Conservation (phyloP, 2,329 filamentous ascomycete species). For the Cladophialophora immunda region DNA sequence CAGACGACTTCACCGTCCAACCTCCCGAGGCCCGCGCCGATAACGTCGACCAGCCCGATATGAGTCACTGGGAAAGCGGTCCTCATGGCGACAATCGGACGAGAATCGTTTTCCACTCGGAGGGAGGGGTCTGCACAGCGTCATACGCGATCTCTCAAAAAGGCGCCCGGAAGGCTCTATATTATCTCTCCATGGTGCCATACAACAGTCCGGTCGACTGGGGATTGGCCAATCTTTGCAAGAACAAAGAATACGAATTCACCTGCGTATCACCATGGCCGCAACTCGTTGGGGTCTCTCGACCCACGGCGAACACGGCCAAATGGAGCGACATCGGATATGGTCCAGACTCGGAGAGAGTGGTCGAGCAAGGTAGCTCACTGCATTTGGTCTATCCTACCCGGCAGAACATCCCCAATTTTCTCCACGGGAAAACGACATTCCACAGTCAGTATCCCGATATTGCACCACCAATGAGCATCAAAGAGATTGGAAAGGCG, state of each 20-base stretch:
- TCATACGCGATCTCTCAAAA: slow-evolving; percentile 38
- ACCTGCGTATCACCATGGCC: slow-evolving; percentile 33
- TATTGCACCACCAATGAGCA: slow-evolving; percentile 29
- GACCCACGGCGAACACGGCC: slow-evolving; percentile 31
- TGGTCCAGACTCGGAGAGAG: slow-evolving; percentile 26
- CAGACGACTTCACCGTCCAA: slow-evolving; percentile 45
- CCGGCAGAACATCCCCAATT: slow-evolving; percentile 33
- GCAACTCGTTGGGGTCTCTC: slow-evolving; percentile 34
- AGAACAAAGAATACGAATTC: slow-evolving; percentile 28
- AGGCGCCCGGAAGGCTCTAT: slow-evolving; percentile 37
- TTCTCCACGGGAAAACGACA: slow-evolving; percentile 29
- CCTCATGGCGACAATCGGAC: slow-evolving; percentile 29
- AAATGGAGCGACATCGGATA: slow-evolving; percentile 38
- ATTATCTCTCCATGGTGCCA: slow-evolving; percentile 36
- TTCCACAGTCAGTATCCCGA: slow-evolving; percentile 37
- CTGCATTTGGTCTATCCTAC: slow-evolving; percentile 35
- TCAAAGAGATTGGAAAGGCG: slow-evolving; percentile 32
- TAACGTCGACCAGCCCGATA: slow-evolving; percentile 32
- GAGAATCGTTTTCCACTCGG: slow-evolving; percentile 30
- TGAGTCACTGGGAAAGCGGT: slow-evolving; percentile 32
- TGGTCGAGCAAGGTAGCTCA: slow-evolving; percentile 28
- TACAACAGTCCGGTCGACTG: slow-evolving; percentile 35
- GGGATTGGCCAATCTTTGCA: slow-evolving; percentile 34
- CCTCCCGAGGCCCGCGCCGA: slow-evolving; percentile 35
- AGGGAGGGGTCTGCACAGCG: slow-evolving; percentile 36